phyloP scores from a whole-genome alignment of 202 grass and related monocot species.

The Brachypodium distachyon region DNA sequence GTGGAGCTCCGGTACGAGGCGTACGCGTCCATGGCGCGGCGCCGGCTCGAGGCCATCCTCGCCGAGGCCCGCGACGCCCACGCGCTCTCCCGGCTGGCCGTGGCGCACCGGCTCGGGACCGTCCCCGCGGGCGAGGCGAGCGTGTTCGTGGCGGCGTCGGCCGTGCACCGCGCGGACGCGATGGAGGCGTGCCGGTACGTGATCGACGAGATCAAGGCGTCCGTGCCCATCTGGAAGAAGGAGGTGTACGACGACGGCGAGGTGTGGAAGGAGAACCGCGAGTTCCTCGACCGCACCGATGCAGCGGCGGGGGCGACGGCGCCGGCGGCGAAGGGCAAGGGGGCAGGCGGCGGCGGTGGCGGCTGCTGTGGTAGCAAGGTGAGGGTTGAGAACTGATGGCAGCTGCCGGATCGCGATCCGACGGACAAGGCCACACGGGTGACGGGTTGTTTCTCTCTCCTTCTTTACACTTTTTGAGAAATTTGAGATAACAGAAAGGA shows the following conservation, averaged over 20 bases:
- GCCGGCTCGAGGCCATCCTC: slow-evolving; percentile 44
- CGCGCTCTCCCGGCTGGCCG: slow-evolving; percentile 57
- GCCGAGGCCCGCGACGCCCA: slow-evolving; percentile 36
- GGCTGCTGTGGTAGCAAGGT: slow-evolving; percentile 72
- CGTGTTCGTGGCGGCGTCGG: slow-evolving; percentile 81
- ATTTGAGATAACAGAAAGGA: background rate
- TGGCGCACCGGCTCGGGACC: slow-evolving; percentile 60
- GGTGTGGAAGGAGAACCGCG: slow-evolving; percentile 97
- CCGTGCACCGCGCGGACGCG: slow-evolving; percentile 78
- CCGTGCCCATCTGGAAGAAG: slow-evolving; percentile 99
- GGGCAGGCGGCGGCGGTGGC: background rate
- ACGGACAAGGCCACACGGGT: no score
- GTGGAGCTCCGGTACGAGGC: slow-evolving; percentile 91
- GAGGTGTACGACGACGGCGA: slow-evolving; percentile 99
- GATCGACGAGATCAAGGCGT: slow-evolving; percentile 94
- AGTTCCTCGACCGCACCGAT: slow-evolving; percentile 50
- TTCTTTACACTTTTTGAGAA: background rate
- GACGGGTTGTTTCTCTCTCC: background rate
- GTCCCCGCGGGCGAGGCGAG: slow-evolving; percentile 74
- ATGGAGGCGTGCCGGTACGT: slow-evolving; percentile 83
- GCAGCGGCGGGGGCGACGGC: background rate
- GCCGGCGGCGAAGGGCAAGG: background rate
- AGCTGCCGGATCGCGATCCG: slow-evolving; percentile 5
- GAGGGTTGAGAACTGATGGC: slow-evolving; percentile 24
- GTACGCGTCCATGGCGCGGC: slow-evolving; percentile 73